Evolutionary conservation across 2,329 filamentous ascomycete genomes (phyloP).

Genomic region (Pestalotiopsis sp.): DNA sequence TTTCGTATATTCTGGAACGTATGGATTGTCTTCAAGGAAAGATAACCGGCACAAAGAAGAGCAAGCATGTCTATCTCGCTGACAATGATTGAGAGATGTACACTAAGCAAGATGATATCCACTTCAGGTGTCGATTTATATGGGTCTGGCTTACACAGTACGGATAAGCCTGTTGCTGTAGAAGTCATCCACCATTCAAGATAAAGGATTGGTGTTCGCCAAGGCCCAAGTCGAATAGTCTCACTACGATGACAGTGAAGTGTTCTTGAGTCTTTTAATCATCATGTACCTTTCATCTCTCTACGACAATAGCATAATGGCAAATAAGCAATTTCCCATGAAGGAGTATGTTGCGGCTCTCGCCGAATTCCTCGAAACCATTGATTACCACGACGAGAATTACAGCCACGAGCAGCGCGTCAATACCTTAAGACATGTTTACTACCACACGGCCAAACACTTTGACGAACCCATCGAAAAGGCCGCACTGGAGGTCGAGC

Average conservation of each 20-base stretch:
- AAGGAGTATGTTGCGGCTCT: not conserved
- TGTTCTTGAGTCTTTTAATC: not conserved
- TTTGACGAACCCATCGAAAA: constrained; percentile 20
- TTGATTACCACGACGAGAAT: constrained; percentile 22
- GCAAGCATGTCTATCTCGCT: not conserved
- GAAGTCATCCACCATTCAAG: not conserved
- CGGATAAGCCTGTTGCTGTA: not conserved
- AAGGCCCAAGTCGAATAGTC: not conserved
- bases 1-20: not conserved
- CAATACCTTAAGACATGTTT: constrained; percentile 17
- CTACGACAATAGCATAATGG: not conserved
- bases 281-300: not conserved
- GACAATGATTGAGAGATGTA: not conserved
- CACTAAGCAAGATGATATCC: not conserved
- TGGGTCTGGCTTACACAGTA: not conserved
- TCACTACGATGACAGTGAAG: not conserved
- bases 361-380: constrained; percentile 19
- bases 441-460: constrained; percentile 20
- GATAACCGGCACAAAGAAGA: not conserved
- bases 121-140: not conserved
- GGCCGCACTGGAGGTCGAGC: constrained; percentile 14
- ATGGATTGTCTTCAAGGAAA: not conserved
- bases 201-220: not conserved
- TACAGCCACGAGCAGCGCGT: constrained; percentile 19
- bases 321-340: not conserved